Percentiles rank a stretch among this genome's conserved stretches.
Conservation (phyloP, 1,139 yeast species). For the Pichia sp. region DNA sequence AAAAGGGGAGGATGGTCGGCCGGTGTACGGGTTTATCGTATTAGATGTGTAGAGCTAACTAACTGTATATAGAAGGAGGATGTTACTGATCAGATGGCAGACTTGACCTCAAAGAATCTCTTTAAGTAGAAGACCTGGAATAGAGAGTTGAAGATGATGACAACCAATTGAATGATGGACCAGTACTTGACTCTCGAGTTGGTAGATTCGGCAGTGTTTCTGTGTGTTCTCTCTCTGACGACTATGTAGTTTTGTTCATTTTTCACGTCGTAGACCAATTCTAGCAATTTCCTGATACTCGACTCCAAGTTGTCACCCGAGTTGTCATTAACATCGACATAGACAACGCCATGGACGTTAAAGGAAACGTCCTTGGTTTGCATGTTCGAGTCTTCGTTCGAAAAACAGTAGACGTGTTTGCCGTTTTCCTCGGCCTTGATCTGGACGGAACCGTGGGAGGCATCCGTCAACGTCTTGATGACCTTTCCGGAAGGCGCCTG, state of each 20-base stretch:
- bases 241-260: slow-evolving; percentile 92
- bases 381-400: slow-evolving; percentile 72
- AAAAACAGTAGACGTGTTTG: slow-evolving; percentile 83
- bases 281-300: slow-evolving; percentile 73
- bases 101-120: slow-evolving; percentile 92
- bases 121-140: slow-evolving; percentile 93
- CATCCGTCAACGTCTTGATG: slow-evolving; percentile 47
- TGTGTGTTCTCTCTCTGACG: slow-evolving; percentile 93
- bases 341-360: slow-evolving; percentile 90
- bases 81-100: slow-evolving; percentile 56
- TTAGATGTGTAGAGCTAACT: not conserved
- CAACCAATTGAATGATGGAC: slow-evolving; percentile 86
- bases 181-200: slow-evolving; percentile 97
- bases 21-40: slow-evolving; percentile 4
- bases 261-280: slow-evolving; percentile 78
- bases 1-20: not conserved
- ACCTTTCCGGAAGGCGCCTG: slow-evolving; percentile 58
- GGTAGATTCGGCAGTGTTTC: slow-evolving; percentile 97
- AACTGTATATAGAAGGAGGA: not conserved
- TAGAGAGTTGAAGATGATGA: slow-evolving; percentile 79
- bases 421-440: slow-evolving; percentile 66
- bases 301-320: slow-evolving; percentile 79
- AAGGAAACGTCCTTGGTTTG: slow-evolving; percentile 89
- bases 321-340: slow-evolving; percentile 81
- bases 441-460: slow-evolving; percentile 78